A percentile compares a stretch with the other conserved stretches of the same genome.
Evolutionary conservation across 2,329 filamentous ascomycete genomes (phyloP).

Genomic region (Hymenoscyphus scutula): DNA sequence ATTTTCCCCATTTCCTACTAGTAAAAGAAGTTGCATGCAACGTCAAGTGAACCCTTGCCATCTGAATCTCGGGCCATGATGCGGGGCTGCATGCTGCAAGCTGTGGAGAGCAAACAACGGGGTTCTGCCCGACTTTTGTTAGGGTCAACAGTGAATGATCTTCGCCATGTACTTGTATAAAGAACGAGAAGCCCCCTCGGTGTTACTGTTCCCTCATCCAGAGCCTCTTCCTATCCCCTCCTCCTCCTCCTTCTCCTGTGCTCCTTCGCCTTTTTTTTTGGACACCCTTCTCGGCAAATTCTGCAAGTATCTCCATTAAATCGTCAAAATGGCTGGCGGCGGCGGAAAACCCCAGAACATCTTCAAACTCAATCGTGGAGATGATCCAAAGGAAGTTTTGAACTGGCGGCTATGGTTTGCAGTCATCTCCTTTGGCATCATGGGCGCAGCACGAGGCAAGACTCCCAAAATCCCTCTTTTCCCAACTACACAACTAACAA

Average conservation of each 20-base stretch:
- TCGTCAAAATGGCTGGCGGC: slow-evolving; percentile 45
- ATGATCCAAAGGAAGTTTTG: slow-evolving; percentile 67
- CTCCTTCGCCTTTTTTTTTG: not conserved
- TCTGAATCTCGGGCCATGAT: not conserved
- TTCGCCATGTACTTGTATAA: not conserved
- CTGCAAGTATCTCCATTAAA: not conserved
- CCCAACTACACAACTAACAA: slow-evolving; percentile 39
- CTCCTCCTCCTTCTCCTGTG: not conserved
- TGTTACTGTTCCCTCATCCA: not conserved
- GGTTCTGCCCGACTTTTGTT: not conserved
- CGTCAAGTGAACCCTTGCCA: not conserved
- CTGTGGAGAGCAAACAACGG: slow-evolving; percentile 1
- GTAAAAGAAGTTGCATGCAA: not conserved
- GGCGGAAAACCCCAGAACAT: slow-evolving; percentile 58
- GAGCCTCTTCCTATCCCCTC: not conserved
- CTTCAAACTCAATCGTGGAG: slow-evolving; percentile 61
- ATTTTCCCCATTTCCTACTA: no score
- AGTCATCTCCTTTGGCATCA: slow-evolving; percentile 69
- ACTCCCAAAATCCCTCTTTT: not conserved
- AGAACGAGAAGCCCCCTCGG: not conserved
- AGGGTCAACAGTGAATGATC: slow-evolving; percentile 1
- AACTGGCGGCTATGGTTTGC: slow-evolving; percentile 80
- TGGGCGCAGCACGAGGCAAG: slow-evolving; percentile 69
- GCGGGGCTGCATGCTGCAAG: not conserved
- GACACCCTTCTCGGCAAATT: not conserved